Conservation (phyloP, 306 rosid species). For the Echinosophora koreensis region DNA sequence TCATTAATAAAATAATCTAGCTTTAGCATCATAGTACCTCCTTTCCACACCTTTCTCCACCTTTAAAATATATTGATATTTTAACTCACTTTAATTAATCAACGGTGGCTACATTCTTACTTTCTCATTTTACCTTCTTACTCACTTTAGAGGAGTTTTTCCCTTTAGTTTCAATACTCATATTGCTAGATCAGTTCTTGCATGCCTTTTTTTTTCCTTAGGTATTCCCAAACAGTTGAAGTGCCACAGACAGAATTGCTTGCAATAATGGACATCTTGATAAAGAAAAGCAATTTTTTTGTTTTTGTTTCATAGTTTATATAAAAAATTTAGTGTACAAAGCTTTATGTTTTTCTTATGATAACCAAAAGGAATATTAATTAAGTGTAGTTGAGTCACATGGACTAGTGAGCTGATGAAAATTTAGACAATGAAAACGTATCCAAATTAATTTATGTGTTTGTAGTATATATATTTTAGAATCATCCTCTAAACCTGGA, state of each 20-base stretch:
- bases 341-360: neutral
- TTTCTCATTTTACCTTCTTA: too few relatives aligned
- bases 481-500: too few relatives aligned
- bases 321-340: neutral
- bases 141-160: too few relatives aligned
- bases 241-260: neutral
- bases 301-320: neutral
- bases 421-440: neutral
- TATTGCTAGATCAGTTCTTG: neutral
- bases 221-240: neutral
- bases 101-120: too few relatives aligned
- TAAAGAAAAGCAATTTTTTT: neutral
- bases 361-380: neutral
- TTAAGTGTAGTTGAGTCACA: neutral
- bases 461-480: too few relatives aligned
- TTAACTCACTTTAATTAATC: too few relatives aligned
- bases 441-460: too few relatives aligned
- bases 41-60: too few relatives aligned
- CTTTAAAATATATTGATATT: too few relatives aligned
- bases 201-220: constrained; percentile 32
- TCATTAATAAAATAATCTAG: too few relatives aligned
- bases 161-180: too few relatives aligned
- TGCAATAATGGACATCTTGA: neutral
- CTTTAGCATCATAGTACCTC: too few relatives aligned
- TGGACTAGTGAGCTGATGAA: neutral